Evolutionary conservation across 2,329 filamentous ascomycete species (phyloP).

Genomic region (Chaetoscypha palmicola): DNA sequence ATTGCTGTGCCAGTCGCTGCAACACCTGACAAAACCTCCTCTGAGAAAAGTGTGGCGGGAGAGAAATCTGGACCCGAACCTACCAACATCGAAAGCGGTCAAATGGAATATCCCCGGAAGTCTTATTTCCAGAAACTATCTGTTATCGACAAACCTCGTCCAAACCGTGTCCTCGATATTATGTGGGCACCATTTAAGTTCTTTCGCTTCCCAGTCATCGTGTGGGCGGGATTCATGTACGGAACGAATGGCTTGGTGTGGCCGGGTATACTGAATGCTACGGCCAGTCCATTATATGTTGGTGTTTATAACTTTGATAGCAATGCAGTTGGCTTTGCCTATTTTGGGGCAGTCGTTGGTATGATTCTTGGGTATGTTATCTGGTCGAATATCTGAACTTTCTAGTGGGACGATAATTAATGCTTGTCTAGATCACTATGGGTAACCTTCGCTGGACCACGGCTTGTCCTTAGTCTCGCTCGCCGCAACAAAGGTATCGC

Average conservation of each 20-base stretch:
- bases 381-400: not conserved
- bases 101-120: too few species aligned
- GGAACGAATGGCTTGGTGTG: slow-evolving; percentile 32
- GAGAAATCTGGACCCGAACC: not conserved
- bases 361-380: slow-evolving; percentile 22
- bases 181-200: slow-evolving; percentile 31
- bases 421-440: slow-evolving; percentile 10
- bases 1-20: too few species aligned
- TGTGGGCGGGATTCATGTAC: slow-evolving; percentile 32
- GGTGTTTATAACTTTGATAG: slow-evolving; percentile 30
- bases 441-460: slow-evolving; percentile 15
- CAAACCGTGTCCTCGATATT: slow-evolving; percentile 36
- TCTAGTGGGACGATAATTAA: not conserved
- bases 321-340: slow-evolving; percentile 27
- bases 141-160: slow-evolving; percentile 35
- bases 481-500: slow-evolving; percentile 35
- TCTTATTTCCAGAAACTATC: slow-evolving; percentile 38
- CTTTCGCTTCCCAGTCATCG: slow-evolving; percentile 30
- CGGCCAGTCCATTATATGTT: slow-evolving; percentile 27
- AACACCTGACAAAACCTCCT: too few species aligned
- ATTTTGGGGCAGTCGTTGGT: slow-evolving; percentile 27
- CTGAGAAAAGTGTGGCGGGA: not conserved
- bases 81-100: slow-evolving; percentile 25
- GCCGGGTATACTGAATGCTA: slow-evolving; percentile 31
- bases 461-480: slow-evolving; percentile 28